Conservation (phyloP, 2,329 filamentous ascomycete species). For the Myriosclerotinia duriaeana region DNA sequence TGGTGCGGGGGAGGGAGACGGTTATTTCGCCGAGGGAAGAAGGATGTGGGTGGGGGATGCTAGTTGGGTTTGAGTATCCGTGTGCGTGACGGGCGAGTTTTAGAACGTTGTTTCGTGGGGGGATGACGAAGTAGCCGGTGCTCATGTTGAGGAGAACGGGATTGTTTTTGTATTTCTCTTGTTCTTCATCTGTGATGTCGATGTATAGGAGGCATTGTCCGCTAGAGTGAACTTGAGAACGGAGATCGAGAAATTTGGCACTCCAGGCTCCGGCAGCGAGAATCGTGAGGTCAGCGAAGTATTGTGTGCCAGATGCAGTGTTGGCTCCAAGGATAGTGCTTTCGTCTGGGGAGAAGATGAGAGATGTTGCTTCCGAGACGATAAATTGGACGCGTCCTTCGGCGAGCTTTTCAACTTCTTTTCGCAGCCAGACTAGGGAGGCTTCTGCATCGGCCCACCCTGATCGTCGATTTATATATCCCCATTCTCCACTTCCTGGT, state of each 20-base stretch:
- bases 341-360: conserved; percentile 30
- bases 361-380: conserved; percentile 43
- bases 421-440: conserved; percentile 62
- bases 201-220: conserved; percentile 82
- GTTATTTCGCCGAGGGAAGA: conserved; percentile 20
- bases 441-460: conserved; percentile 80
- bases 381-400: conserved; percentile 51
- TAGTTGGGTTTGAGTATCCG: conserved; percentile 52
- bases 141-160: conserved; percentile 74
- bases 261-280: conserved; percentile 90
- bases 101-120: conserved; percentile 55
- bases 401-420: conserved; percentile 29
- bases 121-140: conserved; percentile 72
- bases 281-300: conserved; percentile 70
- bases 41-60: conserved; percentile 31
- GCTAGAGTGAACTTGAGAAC: conserved; percentile 74
- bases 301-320: conserved; percentile 49
- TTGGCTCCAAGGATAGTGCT: conserved; percentile 55
- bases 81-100: conserved; percentile 62
- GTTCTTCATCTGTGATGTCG: conserved; percentile 69
- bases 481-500: conserved; percentile 58
- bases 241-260: conserved; percentile 71
- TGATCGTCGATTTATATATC: conserved; percentile 70
- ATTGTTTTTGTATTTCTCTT: conserved; percentile 59
- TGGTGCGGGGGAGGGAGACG: conserved; percentile 33